Percentiles rank a stretch among this genome's conserved stretches.
Evolutionary conservation across 2,329 filamentous ascomycete species (phyloP).

Genomic region (Talaromyces sp.): DNA sequence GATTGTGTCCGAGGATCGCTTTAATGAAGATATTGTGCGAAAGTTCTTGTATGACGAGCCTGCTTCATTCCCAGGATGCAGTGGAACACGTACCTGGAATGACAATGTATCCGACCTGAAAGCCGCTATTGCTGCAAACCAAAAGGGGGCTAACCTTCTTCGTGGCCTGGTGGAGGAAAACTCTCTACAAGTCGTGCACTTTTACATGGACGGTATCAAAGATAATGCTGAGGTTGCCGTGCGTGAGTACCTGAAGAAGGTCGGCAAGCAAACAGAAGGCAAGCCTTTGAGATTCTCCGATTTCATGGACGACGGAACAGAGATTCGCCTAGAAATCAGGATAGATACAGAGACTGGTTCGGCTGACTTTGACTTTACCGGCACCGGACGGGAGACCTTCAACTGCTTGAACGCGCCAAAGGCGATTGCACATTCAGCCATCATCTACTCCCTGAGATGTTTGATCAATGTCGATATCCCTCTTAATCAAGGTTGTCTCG

Average conservation of each 20-base stretch:
- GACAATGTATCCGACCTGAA: conserved; percentile 86
- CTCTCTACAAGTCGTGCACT: conserved; percentile 59
- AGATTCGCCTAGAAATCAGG: conserved; percentile 68
- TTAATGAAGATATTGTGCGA: conserved; percentile 72
- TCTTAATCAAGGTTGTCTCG: conserved; percentile 79
- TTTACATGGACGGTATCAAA: conserved; percentile 81
- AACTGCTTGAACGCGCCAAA: conserved; percentile 77
- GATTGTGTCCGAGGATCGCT: conserved; percentile 70
- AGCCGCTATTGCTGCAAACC: conserved; percentile 80
- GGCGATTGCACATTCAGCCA: conserved; percentile 76
- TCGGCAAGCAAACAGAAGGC: conserved; percentile 64
- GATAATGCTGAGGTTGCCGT: conserved; percentile 75
- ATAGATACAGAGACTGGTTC: conserved; percentile 72
- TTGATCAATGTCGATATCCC: conserved; percentile 79
- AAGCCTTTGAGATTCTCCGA: conserved; percentile 68
- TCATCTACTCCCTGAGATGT: conserved; percentile 79
- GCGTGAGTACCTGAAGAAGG: conserved; percentile 67
- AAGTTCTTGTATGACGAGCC: conserved; percentile 70
- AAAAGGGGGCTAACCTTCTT: conserved; percentile 56
- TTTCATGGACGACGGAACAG: conserved; percentile 82
- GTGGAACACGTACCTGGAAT: conserved; percentile 70
- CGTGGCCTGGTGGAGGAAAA: conserved; percentile 10
- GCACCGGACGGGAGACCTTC: conserved; percentile 75
- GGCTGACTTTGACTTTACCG: conserved; percentile 72
- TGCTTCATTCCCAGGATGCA: conserved; percentile 69